phyloP scores from a whole-genome alignment of 768 basidiomycete species.

The Mycena galopus region DNA sequence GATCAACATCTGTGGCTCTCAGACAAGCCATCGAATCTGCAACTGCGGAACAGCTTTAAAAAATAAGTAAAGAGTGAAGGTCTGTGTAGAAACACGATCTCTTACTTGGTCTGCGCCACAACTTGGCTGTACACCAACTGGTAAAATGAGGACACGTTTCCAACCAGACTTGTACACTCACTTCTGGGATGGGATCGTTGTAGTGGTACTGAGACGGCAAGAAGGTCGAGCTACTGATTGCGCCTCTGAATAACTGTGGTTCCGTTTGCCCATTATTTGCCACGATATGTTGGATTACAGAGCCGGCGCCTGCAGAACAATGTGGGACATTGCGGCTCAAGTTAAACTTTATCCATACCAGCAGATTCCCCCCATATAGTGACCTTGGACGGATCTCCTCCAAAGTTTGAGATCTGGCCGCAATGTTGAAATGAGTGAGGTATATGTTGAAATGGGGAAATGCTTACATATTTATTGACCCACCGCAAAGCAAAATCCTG shows the following conservation, averaged over 20 bases:
- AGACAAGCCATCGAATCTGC: slow-evolving; percentile 37
- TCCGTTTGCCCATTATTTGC: slow-evolving; percentile 48
- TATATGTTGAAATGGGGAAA: background rate
- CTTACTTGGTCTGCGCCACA: slow-evolving; percentile 38
- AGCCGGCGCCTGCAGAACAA: slow-evolving; percentile 50
- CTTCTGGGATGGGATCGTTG: slow-evolving; percentile 37
- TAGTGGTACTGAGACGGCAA: slow-evolving; percentile 49
- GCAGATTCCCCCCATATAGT: slow-evolving; percentile 42
- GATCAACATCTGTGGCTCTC: slow-evolving; percentile 35
- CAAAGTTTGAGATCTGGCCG: slow-evolving; percentile 36
- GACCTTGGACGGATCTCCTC: slow-evolving; percentile 38
- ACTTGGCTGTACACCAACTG: slow-evolving; percentile 40
- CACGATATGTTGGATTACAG: slow-evolving; percentile 51
- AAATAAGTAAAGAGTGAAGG: background rate
- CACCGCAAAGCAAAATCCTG: slow-evolving; percentile 49
- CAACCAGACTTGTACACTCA: background rate
- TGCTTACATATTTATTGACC: slow-evolving; percentile 46
- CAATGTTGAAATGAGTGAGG: background rate
- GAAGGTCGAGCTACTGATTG: slow-evolving; percentile 48
- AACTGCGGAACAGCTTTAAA: slow-evolving; percentile 39
- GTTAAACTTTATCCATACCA: slow-evolving; percentile 8
- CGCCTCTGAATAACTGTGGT: slow-evolving; percentile 48
- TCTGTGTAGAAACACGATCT: background rate
- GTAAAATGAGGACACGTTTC: background rate
- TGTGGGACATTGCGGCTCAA: background rate